Conservation (phyloP, 1,284 basidiomycete genomes). For the Flammula alnicola region DNA sequence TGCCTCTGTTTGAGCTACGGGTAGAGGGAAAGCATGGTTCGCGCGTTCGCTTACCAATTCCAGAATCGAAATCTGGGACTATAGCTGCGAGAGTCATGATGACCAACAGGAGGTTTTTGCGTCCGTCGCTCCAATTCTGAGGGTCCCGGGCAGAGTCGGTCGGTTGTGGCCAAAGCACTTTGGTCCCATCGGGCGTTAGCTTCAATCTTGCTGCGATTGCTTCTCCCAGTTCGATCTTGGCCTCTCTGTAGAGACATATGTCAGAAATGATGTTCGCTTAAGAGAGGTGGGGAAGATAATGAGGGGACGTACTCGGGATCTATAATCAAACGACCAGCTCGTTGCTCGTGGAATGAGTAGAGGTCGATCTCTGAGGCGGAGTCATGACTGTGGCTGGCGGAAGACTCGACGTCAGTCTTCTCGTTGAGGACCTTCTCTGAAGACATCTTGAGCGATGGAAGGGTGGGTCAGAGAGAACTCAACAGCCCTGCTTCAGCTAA, state of each 20-base stretch:
- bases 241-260: conserved; percentile 31
- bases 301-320: conserved; percentile 36
- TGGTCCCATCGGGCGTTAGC: conserved; percentile 43
- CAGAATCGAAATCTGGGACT: conserved; percentile 72
- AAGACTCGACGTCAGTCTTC: conserved; percentile 21
- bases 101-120: conserved; percentile 58
- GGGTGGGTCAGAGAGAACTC: conserved; percentile 9
- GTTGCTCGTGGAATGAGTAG: conserved; percentile 55
- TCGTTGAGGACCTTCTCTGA: conserved; percentile 23
- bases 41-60: conserved; percentile 51
- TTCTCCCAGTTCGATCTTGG: conserved; percentile 39
- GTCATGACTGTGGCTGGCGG: conserved; percentile 14
- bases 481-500: background rate
- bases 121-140: conserved; percentile 57
- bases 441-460: conserved; percentile 22
- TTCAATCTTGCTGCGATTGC: conserved; percentile 35
- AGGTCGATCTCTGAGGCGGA: conserved; percentile 45
- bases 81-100: conserved; percentile 70
- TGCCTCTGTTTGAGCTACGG: conserved; percentile 45
- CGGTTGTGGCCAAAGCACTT: conserved; percentile 66
- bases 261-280: background rate
- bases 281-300: background rate
- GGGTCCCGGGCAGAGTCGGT: conserved; percentile 67
- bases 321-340: conserved; percentile 64
- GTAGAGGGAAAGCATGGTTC: background rate